Evolutionary conservation across 495 filamentous ascomycete species (phyloP), one percentile per base, ranked within the genome.

Genomic region (Neurospora sublineolata): DNA sequence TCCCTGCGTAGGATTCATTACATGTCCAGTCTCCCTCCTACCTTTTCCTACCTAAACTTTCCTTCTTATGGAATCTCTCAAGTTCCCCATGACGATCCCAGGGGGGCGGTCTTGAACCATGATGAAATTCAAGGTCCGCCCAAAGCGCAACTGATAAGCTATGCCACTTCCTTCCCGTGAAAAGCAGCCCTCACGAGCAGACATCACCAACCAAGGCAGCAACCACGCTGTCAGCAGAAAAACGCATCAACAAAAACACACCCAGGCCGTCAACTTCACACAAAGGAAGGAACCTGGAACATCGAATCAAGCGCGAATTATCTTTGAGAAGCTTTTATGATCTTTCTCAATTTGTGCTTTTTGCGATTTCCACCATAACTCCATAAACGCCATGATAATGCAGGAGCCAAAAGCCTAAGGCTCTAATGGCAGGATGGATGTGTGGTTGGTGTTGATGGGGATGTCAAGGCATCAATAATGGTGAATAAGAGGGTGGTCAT

Each of bases 381-480:
- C 72, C 72, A 64, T 23, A 37, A 46, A 73, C 72, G 72, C 72
- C 72, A 72, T 40, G 36, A 44, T 67, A 69, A 73, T 73, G 72
- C 72, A 69, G 37, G 69, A 72, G 37, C 46, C 46, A 11, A 3
- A 52, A 58, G 46, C 20, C 10, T 27, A 58, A 58, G 46, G 46
- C 46, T 58, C 0, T 27, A 27, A 27, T 58, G 20, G 46, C 4
- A 27, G 11, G 11, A 58, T 58, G 42, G n/a, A 11, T 11, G 20
- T 10, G 44, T 23, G 44, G 44, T 36, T 36, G 33, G n/a, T 52
- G 44, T 23, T 23, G 44, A 58, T 27, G 46, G 27, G 46, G 11
- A 14, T 58, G 20, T 58, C 46, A 58, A 58, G 46, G 46, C 11
- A 58, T 58, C 46, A 58, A 27, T 58, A 58, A 27, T 27, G 20